These are phyloP conservation scores for Tulasnella sp. DNA, from an alignment of 768 basidiomycete genomes.

Conservation along the genomic window DNA sequence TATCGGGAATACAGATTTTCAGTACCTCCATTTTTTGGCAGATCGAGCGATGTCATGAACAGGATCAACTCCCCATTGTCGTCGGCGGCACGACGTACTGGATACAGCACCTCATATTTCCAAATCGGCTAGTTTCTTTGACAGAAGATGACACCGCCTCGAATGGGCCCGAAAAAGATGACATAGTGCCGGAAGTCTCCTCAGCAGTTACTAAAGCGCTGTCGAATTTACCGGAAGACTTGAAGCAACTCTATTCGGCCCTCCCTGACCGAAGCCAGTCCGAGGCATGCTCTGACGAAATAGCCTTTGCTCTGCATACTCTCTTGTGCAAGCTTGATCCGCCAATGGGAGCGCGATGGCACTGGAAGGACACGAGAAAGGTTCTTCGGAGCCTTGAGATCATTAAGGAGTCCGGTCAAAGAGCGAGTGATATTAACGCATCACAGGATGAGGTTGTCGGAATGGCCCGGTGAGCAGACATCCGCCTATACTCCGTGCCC, in stretches of 20 bases:
- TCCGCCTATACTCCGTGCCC: not conserved
- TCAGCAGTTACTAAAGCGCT: not conserved
- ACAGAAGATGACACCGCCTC: not conserved
- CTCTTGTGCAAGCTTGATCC: slow-evolving; percentile 67
- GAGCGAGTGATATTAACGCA: slow-evolving; percentile 57
- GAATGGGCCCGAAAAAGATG: not conserved
- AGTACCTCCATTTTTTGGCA: slow-evolving; percentile 12
- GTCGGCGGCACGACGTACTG: slow-evolving; percentile 97
- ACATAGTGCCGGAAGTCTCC: not conserved
- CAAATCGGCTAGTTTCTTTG: slow-evolving; percentile 49
- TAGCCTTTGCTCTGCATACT: slow-evolving; percentile 55
- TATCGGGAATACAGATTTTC: not conserved
- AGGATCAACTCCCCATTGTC: slow-evolving; percentile 63
- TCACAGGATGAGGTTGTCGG: slow-evolving; percentile 46
- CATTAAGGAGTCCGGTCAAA: slow-evolving; percentile 58
- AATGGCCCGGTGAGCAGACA: slow-evolving; percentile 23
- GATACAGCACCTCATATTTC: slow-evolving; percentile 93
- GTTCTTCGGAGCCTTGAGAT: slow-evolving; percentile 72
- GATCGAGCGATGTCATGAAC: slow-evolving; percentile 22
- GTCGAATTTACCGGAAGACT: slow-evolving; percentile 3
- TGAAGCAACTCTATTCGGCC: slow-evolving; percentile 39
- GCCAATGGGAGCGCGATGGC: slow-evolving; percentile 73
- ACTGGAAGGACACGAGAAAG: slow-evolving; percentile 92
- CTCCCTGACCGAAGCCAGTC: slow-evolving; percentile 56
- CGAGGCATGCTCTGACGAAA: slow-evolving; percentile 47